A percentile compares a stretch with the other conserved stretches of the same genome.
Conservation (phyloP, 352 stramenopile species). For the Globisporangium middletonii region DNA sequence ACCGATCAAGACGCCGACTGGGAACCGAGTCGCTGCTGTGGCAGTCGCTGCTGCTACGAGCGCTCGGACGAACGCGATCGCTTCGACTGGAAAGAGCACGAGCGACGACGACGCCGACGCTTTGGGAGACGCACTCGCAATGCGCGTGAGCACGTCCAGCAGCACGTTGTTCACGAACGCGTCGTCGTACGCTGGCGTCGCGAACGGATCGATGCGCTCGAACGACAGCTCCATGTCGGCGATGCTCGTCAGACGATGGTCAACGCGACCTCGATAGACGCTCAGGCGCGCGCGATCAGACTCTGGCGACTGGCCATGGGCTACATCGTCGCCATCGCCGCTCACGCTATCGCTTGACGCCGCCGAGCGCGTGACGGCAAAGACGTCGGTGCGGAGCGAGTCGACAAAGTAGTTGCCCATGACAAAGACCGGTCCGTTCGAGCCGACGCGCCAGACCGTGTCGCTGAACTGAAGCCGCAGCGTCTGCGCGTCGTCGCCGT, state of each 20-base stretch:
- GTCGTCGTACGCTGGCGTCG: constrained; percentile 28
- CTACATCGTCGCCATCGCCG: not conserved
- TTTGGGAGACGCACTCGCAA: constrained; percentile 3
- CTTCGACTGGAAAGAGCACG: constrained; percentile 65
- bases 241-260: constrained; percentile 35
- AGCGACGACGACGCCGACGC: constrained; percentile 27
- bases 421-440: constrained; percentile 52
- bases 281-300: not conserved
- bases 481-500: constrained; percentile 14
- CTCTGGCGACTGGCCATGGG: not conserved
- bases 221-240: constrained; percentile 46
- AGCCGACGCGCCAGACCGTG: constrained; percentile 32
- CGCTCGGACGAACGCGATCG: constrained; percentile 43
- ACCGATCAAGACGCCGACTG: constrained; percentile 28
- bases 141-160: constrained; percentile 23
- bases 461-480: constrained; percentile 27
- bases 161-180: constrained; percentile 34
- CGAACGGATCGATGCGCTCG: constrained; percentile 15
- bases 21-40: constrained; percentile 5
- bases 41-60: constrained; percentile 14
- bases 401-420: constrained; percentile 85
- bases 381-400: constrained; percentile 66
- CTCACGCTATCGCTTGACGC: not conserved
- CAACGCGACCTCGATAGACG: constrained; percentile 41
- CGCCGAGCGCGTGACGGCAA: constrained; percentile 24